Evolutionary conservation across 23 red algal genomes (phyloP).

Genomic region (Chondrus crispus): DNA sequence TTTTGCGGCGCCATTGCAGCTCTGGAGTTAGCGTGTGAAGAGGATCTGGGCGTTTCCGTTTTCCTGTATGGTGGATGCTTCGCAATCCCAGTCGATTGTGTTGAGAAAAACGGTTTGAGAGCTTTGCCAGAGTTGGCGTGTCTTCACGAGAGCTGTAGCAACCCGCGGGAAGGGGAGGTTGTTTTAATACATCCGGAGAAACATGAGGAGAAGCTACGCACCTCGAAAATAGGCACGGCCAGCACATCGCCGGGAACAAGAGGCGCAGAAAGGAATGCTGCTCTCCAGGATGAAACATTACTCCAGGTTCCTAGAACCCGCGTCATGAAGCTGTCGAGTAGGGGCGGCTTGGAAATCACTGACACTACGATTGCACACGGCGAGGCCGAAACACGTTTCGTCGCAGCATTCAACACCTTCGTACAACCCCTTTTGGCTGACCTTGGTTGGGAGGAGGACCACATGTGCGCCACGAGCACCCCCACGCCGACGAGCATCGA

Average conservation of each 20-base stretch:
- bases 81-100: neutral
- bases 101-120: neutral
- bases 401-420: neutral
- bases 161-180: neutral
- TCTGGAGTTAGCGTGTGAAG: neutral
- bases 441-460: neutral
- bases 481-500: neutral
- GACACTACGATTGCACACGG: neutral
- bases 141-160: neutral
- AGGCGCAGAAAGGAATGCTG: too few relatives aligned
- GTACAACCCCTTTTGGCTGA: neutral
- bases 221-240: too few relatives aligned
- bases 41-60: neutral
- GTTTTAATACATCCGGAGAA: neutral
- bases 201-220: too few relatives aligned
- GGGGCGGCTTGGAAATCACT: neutral
- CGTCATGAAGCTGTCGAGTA: neutral
- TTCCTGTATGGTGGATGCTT: constrained; percentile 4
- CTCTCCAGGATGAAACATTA: neutral
- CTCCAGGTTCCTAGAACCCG: neutral
- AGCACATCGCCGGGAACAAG: too few relatives aligned
- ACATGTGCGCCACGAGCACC: neutral
- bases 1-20: neutral
- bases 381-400: neutral
- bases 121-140: neutral